Evolutionary conservation across 192 early-diverging fungal species (phyloP).

Genomic region (Coemansia sp.): DNA sequence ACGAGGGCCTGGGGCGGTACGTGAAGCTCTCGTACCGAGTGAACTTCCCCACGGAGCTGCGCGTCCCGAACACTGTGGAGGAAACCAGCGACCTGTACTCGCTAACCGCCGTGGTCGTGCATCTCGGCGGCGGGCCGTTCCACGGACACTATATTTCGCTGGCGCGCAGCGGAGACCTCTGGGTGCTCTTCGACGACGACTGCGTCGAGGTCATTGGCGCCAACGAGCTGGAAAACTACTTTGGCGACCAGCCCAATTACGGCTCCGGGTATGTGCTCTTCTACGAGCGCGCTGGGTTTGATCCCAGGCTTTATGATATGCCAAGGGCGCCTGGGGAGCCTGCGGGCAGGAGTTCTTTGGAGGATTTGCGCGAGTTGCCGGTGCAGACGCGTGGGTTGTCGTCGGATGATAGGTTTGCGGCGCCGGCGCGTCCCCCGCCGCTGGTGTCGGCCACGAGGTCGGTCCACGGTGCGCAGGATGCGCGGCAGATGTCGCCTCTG

Average conservation of each 20-base stretch:
- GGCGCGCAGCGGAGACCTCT: constrained; percentile 79
- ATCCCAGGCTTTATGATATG: constrained; percentile 39
- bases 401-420: constrained; percentile 15
- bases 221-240: constrained; percentile 73
- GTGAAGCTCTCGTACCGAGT: constrained; percentile 95
- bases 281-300: constrained; percentile 61
- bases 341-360: no score
- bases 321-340: no score
- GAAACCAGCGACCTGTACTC: constrained; percentile 88
- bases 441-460: constrained; percentile 38
- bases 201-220: constrained; percentile 82
- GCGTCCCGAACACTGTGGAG: constrained; percentile 92
- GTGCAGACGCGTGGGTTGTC: no score
- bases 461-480: constrained; percentile 14
- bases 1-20: constrained; percentile 85
- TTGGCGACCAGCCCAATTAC: constrained; percentile 70
- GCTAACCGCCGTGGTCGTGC: constrained; percentile 87
- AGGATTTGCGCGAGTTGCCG: no score
- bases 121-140: constrained; percentile 93
- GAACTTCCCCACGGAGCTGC: constrained; percentile 89
- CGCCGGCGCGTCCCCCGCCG: constrained; percentile 42
- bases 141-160: constrained; percentile 97
- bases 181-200: constrained; percentile 97
- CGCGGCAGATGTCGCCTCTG: constrained; percentile 10
- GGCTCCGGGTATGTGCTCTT: constrained; percentile 82